These are phyloP conservation scores for Alternaria atra DNA, from an alignment of 2,329 filamentous ascomycete species.

Conservation along the genomic window DNA sequence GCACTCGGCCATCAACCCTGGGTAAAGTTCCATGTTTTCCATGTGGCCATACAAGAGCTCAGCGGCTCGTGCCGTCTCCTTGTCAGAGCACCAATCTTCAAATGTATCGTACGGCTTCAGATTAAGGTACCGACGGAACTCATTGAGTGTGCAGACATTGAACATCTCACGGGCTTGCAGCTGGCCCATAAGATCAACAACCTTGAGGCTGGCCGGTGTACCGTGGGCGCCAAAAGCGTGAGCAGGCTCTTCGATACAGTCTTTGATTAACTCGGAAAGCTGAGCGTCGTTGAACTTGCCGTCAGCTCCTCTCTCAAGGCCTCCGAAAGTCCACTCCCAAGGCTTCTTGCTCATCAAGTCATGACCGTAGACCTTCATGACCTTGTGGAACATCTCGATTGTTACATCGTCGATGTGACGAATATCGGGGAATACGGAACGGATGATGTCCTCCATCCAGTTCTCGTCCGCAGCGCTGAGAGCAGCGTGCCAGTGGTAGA, in stretches of 20 bases:
- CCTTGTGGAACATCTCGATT: constrained; percentile 51
- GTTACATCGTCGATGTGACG: constrained; percentile 38
- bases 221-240: constrained; percentile 66
- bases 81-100: constrained; percentile 83
- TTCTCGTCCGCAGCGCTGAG: constrained; percentile 77
- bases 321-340: constrained; percentile 71
- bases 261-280: constrained; percentile 72
- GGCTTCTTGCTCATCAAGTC: constrained; percentile 72
- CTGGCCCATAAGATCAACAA: constrained; percentile 81
- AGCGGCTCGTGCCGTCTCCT: constrained; percentile 70
- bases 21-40: constrained; percentile 81
- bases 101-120: constrained; percentile 80
- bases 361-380: constrained; percentile 48
- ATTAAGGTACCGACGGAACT: constrained; percentile 82
- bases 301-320: constrained; percentile 69
- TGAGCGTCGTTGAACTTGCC: constrained; percentile 79
- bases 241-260: constrained; percentile 74
- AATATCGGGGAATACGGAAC: constrained; percentile 38
- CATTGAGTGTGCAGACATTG: constrained; percentile 81
- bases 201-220: constrained; percentile 75
- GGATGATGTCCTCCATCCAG: constrained; percentile 72
- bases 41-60: constrained; percentile 71
- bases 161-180: constrained; percentile 74
- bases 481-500: constrained; percentile 86
- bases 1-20: constrained; percentile 79